Conservation (phyloP, 176 grass and related monocot species). For the Rhipidocladum racemiflorum region DNA sequence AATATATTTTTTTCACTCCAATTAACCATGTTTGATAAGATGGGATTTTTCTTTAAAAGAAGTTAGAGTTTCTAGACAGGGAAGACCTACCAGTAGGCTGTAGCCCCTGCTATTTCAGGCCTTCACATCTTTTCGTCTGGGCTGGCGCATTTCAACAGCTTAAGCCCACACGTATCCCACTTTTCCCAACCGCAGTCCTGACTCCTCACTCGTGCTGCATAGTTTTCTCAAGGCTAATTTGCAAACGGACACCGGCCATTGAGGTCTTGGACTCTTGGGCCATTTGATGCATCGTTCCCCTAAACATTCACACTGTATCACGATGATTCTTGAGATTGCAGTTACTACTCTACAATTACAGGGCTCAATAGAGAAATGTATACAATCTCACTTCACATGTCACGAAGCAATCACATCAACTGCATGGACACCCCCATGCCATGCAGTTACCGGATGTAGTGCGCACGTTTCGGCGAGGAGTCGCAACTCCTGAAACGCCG, state of each 20-base stretch:
- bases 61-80: too few relatives aligned
- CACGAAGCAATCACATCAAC: slow-evolving; percentile 1
- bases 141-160: too few relatives aligned
- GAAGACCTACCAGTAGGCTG: not conserved
- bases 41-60: too few relatives aligned
- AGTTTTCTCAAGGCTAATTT: not conserved
- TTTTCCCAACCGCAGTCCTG: not conserved
- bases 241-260: not conserved
- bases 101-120: not conserved
- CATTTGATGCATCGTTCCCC: not conserved
- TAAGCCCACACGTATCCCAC: not conserved
- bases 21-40: not conserved
- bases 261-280: not conserved
- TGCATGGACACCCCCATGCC: not conserved
- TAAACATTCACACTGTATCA: not conserved
- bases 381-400: not conserved
- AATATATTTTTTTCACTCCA: too few relatives aligned
- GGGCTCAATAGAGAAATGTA: not conserved
- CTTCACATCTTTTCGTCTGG: not conserved
- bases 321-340: slow-evolving; percentile 7
- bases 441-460: slow-evolving; percentile 25
- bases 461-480: slow-evolving; percentile 13
- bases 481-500: slow-evolving; percentile 21
- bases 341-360: not conserved
- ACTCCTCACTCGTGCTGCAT: too few relatives aligned